Conservation (phyloP, 345 rosid genomes). For the Conringia planisiliqua region DNA sequence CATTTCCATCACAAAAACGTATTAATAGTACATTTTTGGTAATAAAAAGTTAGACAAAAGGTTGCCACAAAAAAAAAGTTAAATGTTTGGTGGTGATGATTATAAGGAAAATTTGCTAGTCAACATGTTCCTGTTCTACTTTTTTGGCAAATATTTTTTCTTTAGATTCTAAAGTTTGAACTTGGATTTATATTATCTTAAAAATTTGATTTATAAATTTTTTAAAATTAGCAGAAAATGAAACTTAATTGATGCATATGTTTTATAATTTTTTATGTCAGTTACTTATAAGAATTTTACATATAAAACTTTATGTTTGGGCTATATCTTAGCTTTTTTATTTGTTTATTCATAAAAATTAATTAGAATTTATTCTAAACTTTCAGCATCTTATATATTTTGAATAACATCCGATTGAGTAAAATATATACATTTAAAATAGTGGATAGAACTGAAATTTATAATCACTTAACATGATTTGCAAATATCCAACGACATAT, state of each 20-base stretch:
- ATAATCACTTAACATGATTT: no score
- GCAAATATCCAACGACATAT: no score
- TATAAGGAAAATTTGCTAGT: background rate
- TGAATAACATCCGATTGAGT: no score
- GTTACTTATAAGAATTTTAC: background rate
- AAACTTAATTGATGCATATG: background rate
- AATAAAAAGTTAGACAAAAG: background rate
- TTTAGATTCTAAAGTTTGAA: background rate
- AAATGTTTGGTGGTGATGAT: background rate
- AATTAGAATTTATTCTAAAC: no score
- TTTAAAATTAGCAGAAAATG: no score
- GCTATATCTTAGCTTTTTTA: background rate
- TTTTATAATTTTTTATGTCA: background rate
- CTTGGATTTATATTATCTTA: background rate
- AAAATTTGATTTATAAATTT: no score
- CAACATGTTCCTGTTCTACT: background rate
- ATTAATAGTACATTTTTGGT: background rate
- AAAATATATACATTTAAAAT: no score
- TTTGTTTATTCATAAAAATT: no score
- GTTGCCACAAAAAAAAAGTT: background rate
- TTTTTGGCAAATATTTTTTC: background rate
- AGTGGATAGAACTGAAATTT: no score
- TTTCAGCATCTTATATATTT: no score
- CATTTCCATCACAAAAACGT: background rate
- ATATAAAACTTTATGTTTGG: background rate